Base-by-base conservation (phyloP, 2,329 filamentous ascomycete genomes). In the Cercospora zeae-maydis region DNA sequence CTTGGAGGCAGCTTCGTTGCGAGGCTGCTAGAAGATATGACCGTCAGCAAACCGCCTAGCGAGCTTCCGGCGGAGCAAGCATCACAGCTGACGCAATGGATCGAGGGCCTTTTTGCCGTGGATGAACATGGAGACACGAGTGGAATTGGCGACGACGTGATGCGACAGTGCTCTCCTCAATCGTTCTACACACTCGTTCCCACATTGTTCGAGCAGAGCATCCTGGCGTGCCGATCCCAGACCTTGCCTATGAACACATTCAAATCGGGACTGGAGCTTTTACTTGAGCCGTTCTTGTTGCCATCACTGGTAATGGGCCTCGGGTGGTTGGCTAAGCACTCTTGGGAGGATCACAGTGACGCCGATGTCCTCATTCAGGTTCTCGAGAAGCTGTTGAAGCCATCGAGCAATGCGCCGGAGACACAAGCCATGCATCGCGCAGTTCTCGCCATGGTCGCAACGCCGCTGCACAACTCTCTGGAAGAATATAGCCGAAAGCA, bases 141-240 rank as follows among this genome's bases (percentile, higher is more conserved):
- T 36, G 89, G 89, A 0, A 84, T 95, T 2, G 87, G 87, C 7
- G 91, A 95, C 70, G 91, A 93, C 62, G 79, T 93, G 7, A 91
- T 93, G 85, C 88, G 89, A 8, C 89, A 89, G 1, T 95, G 91
- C 69, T 87, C 88, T 1, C 91, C 91, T 1, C 90, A 93, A 71
- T 87, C 92, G 39, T 95, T 95, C 73, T 93, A 93, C 70, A 78
- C 90, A 16, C 81, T 95, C 3, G 86, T 92, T 13, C 89, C 91
- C 1, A 88, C 89, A 0, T 78, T 95, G 0, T 92, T 93, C 72
- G 84, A 88, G 67, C 88, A 92, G 68, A 91, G 89, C 45, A 84
- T 92, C 0, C 79, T 89, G 36, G 91, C 89, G 0, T 87, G 86
- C 67, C 84, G 84, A n/a, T 82, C 82, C 1, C 86, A 86, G 5